Evolutionary conservation across 768 basidiomycete genomes (phyloP).

Genomic region (Pilatotrama ljubarskyi): DNA sequence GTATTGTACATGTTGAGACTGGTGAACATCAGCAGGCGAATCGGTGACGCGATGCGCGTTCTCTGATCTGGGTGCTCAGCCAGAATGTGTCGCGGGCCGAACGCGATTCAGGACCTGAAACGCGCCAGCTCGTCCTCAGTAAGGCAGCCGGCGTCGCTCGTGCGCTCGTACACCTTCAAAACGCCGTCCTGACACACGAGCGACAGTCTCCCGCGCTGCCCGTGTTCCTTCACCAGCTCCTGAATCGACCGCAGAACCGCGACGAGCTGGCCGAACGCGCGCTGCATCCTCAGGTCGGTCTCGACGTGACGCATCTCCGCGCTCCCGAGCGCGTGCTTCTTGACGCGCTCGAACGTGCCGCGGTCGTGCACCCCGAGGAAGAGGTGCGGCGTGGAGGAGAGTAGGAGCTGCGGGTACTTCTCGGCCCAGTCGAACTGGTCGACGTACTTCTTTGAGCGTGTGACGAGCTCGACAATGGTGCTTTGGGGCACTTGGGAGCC

Average conservation of each 20-base stretch:
- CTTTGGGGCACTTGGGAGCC: conserved; percentile 37
- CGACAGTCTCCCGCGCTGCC: conserved; percentile 52
- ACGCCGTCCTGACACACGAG: conserved; percentile 48
- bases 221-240: conserved; percentile 50
- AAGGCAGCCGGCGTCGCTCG: conserved; percentile 41
- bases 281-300: conserved; percentile 27
- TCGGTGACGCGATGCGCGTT: too few species aligned
- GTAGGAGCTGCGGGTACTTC: conserved; percentile 62
- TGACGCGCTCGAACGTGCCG: conserved; percentile 52
- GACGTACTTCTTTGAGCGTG: conserved; percentile 23
- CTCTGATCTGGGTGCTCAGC: too few species aligned
- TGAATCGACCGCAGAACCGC: conserved; percentile 40
- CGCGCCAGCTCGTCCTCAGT: conserved; percentile 44
- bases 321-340: conserved; percentile 40
- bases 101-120: conserved; percentile 14
- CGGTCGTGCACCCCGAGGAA: conserved; percentile 58
- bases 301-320: conserved; percentile 25
- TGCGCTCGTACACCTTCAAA: conserved; percentile 53
- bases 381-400: conserved; percentile 66
- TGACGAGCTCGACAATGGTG: conserved; percentile 32
- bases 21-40: too few species aligned
- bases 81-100: too few species aligned
- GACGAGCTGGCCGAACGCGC: conserved; percentile 34
- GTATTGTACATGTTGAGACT: too few species aligned
- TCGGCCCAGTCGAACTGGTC: conserved; percentile 53